Evolutionary conservation across 2,329 filamentous ascomycete species (phyloP).

Genomic region (Chalaropsis ovoidea): DNA sequence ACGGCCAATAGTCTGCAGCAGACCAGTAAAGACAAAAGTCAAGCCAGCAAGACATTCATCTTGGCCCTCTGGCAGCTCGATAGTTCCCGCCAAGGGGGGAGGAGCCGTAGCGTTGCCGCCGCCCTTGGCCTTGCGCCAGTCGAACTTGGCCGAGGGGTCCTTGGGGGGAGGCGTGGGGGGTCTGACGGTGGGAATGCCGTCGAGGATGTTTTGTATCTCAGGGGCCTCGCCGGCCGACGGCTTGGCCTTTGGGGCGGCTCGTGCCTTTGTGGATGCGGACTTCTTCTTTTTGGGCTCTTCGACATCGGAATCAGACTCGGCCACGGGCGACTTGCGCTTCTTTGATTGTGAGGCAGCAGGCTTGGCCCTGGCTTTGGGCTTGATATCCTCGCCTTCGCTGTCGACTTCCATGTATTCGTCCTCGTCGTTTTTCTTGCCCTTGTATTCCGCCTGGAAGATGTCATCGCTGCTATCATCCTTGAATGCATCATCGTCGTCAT

Average conservation of each 20-base stretch:
- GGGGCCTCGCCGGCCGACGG: conserved; percentile 59
- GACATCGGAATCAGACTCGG: conserved; percentile 47
- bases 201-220: conserved; percentile 68
- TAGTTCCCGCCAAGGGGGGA: conserved; percentile 51
- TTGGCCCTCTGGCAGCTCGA: conserved; percentile 68
- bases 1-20: conserved; percentile 67
- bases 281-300: conserved; percentile 55
- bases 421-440: conserved; percentile 54
- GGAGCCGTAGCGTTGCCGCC: conserved; percentile 51
- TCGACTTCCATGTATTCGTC: conserved; percentile 64
- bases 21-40: conserved; percentile 89
- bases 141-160: conserved; percentile 63
- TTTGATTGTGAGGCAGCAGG: conserved; percentile 34
- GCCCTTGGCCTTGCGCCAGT: conserved; percentile 57
- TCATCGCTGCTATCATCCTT: conserved; percentile 67
- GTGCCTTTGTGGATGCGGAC: conserved; percentile 47
- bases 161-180: conserved; percentile 74
- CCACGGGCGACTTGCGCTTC: conserved; percentile 50
- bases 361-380: conserved; percentile 30
- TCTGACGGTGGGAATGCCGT: conserved; percentile 72
- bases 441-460: conserved; percentile 66
- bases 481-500: conserved; percentile 46
- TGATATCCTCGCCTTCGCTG: conserved; percentile 48
- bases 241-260: conserved; percentile 47
- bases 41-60: conserved; percentile 85